Base-by-base conservation (phyloP, 2,329 filamentous ascomycete species). In the Xenoacremonium recifei region DNA sequence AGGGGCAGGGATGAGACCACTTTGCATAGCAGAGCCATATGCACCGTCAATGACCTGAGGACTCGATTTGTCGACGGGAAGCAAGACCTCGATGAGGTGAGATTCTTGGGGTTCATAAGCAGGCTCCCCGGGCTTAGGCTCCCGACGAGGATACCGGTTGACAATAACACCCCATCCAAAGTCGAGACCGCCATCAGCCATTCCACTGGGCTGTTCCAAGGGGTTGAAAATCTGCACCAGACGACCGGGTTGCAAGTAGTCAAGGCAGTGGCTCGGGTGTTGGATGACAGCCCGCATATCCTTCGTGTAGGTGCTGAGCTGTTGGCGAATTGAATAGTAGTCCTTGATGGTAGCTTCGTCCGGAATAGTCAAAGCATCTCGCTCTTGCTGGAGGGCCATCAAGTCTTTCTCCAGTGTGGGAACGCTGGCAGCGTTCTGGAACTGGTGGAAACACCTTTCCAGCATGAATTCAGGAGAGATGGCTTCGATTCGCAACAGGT, bases 381-480 rank as follows among this genome's bases (percentile, higher is more conserved):
- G 81, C 63, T 92, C 80, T 45, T 80, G 79, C 63, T 96, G 90
- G 21, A 96, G 69, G 35, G 86, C 77, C 61, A 82, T 80, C 45
- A 97, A 72, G 52, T 95, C 85, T 63, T 87, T 89, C 66, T 99
- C 93, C 17, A 97, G 68, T 11, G 77, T 75, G 16, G 87, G 87
- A 7, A 96, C 89, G 53, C 86, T 90, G 10, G 92, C 87, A 2
- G 89, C 89, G 58, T 95, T 97, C 64, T 99, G 93, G 69, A 99
- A 99, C 66, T 99, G 93, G 66, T 89, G 95, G 72, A 99, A 99
- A 62, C 93, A 99, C 54, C 87, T 82, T 71, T 97, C 91, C n/a
- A 99, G 75, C 93, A 99, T 99, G 61, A 89, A 97, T 58, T 99
- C 92, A 3, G 95, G 93, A 7, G 91, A 97, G 37, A 99, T 95